Percentiles rank a stretch among this genome's conserved stretches.
Conservation (phyloP, 163 green algal genomes). For the Scenedesmus sp. region DNA sequence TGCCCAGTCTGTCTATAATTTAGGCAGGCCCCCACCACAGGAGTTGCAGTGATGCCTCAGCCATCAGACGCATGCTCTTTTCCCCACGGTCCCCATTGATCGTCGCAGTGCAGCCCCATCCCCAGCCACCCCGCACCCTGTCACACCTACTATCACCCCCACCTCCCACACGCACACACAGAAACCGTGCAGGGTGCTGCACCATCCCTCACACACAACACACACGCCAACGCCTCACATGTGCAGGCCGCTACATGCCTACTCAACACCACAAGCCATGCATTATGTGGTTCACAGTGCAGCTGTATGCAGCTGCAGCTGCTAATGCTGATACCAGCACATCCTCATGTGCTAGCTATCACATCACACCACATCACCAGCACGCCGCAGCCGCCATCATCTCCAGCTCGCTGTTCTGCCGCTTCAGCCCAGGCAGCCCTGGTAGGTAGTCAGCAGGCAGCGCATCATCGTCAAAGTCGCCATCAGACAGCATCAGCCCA, state of each 20-base stretch:
- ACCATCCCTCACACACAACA: no score
- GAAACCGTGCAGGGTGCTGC: no score
- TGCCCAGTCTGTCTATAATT: no score
- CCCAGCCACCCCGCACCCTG: no score
- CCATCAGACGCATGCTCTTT: no score
- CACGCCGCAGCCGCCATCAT: slow-evolving; percentile 34
- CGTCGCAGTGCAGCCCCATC: no score
- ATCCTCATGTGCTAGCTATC: neutral
- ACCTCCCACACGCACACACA: no score
- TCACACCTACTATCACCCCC: no score
- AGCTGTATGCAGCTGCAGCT: neutral
- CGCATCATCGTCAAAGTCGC: neutral
- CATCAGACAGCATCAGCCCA: slow-evolving; percentile 9
- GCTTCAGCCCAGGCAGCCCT: slow-evolving; percentile 16
- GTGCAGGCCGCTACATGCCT: neutral
- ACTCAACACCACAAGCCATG: neutral
- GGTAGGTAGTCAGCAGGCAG: neutral
- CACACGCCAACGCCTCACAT: neutral
- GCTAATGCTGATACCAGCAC: neutral
- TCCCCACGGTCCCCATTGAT: no score
- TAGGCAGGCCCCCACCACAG: no score
- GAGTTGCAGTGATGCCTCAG: no score
- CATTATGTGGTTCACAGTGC: neutral
- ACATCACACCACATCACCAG: slow-evolving; percentile 4
- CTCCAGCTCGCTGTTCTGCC: slow-evolving; percentile 36